Evolutionary conservation across 75 land plant genomes (phyloP).

Genomic region (Cunninghamia lanceolata): DNA sequence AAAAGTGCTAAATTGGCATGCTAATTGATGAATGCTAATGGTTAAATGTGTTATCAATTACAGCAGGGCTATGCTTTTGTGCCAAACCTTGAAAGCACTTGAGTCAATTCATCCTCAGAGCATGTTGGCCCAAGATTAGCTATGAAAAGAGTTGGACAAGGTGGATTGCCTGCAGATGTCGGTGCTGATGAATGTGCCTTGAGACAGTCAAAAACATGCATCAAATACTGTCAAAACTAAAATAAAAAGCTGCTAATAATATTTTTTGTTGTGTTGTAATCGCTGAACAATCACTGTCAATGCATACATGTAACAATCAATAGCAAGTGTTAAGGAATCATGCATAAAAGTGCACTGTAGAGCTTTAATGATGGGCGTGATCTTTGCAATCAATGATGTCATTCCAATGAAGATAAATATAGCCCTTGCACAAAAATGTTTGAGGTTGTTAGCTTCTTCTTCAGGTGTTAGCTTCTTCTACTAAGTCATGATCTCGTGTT

Average conservation of each 20-base stretch:
- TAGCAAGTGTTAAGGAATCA: background rate
- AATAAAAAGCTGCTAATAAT: background rate
- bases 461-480: background rate
- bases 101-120: slow-evolving; percentile 70
- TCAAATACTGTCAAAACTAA: background rate
- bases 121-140: slow-evolving; percentile 80
- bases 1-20: background rate
- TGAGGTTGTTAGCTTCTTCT: background rate
- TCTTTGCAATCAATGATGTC: background rate
- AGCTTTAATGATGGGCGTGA: background rate
- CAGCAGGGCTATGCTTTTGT: background rate
- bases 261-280: background rate
- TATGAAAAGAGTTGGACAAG: slow-evolving; percentile 84
- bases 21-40: background rate
- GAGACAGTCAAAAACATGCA: background rate
- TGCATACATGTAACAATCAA: background rate
- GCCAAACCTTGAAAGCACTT: slow-evolving; percentile 61
- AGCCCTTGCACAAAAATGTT: background rate
- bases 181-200: slow-evolving; percentile 20
- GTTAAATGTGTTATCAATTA: background rate
- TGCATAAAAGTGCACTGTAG: background rate
- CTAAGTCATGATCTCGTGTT: background rate
- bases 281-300: background rate
- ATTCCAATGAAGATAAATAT: background rate
- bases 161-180: slow-evolving; percentile 38